Evolutionary conservation across 331 rosid species (phyloP), one percentile per base, ranked within the genome.

Genomic region (Saraca asoca): DNA sequence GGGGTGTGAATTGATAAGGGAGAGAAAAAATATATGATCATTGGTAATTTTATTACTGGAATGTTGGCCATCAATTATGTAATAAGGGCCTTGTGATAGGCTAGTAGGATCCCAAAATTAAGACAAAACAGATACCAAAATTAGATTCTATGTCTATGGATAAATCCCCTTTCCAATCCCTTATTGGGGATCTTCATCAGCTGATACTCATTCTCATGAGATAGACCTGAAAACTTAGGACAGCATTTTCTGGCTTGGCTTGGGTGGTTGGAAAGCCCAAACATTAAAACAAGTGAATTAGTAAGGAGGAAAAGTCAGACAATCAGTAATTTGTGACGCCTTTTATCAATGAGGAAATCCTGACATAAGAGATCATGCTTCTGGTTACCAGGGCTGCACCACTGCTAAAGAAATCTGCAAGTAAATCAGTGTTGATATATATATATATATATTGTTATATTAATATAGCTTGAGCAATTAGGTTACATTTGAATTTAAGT

Each of bases 401-500:
- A 24, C 31, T 24, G 31, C 31, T 24, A 24, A 24, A 24, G 31
- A 24, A 24, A 24, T 24, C 31, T 24, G 31, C 31, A 24, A 24
- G 3, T 24, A 24, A 24, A 24, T 24, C 31, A 24, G 31, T 24
- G 3, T 24, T 1, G 1, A 24, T 24, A 3, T 24, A 24, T 24
- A 24, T 24, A 24, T 24, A 24, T 24, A 24, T 24, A 24, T 24
- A 24, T 24, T 24, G 31, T 24, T 24, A 24, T 1, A 24, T 24
- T 24, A 24, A 1, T 24, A 1, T 24, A 24, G 31, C 37, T 44
- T 62, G 53, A 70, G 17, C 19, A 41, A 41, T 35, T n/a, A 39
- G 33, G 38, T 12, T 16, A 62, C 53, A 31, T 38, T 62, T 24
- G 14, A 52, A 59, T 52, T 62, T 8, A 62, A 45, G 41, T 48